These are phyloP conservation scores for Boletus coccyginus DNA, from an alignment of 768 basidiomycete species.

Conservation along the genomic window DNA sequence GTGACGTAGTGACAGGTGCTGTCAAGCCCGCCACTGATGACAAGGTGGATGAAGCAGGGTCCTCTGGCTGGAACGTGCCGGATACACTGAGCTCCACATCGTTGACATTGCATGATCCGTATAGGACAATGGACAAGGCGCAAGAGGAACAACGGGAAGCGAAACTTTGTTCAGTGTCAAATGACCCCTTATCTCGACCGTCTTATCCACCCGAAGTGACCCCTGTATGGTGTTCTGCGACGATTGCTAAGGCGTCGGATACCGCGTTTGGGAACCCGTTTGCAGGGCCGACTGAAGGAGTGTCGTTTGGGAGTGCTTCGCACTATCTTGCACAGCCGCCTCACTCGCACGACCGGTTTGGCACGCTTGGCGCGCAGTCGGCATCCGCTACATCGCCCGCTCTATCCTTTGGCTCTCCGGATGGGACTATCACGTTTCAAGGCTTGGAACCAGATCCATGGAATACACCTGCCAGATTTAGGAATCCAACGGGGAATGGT, in stretches of 20 bases:
- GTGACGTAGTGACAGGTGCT: slow-evolving; percentile 8
- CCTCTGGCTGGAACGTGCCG: slow-evolving; percentile 21
- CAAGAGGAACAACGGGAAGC: slow-evolving; percentile 14
- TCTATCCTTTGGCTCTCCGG: slow-evolving; percentile 49
- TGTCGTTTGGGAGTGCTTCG: slow-evolving; percentile 35
- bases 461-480: slow-evolving; percentile 31
- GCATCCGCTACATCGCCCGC: slow-evolving; percentile 24
- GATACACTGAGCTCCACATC: slow-evolving; percentile 32
- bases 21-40: slow-evolving; percentile 21
- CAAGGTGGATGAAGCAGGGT: slow-evolving; percentile 6
- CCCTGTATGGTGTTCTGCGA: slow-evolving; percentile 32
- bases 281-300: slow-evolving; percentile 24
- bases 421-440: slow-evolving; percentile 49
- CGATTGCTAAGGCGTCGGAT: slow-evolving; percentile 11
- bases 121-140: slow-evolving; percentile 3
- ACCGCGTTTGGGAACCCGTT: slow-evolving; percentile 28
- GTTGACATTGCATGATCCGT: slow-evolving; percentile 35
- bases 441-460: slow-evolving; percentile 38
- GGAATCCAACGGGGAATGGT: slow-evolving; percentile 31
- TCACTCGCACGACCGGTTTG: slow-evolving; percentile 25
- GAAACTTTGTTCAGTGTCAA: slow-evolving; percentile 20
- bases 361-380: slow-evolving; percentile 17
- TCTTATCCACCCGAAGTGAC: slow-evolving; percentile 29
- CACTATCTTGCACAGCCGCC: slow-evolving; percentile 20
- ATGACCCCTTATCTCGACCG: slow-evolving; percentile 16